Percentiles rank a stretch among this genome's conserved stretches.
Conservation (phyloP, 306 rosid genomes). For the Cicer bijugum region DNA sequence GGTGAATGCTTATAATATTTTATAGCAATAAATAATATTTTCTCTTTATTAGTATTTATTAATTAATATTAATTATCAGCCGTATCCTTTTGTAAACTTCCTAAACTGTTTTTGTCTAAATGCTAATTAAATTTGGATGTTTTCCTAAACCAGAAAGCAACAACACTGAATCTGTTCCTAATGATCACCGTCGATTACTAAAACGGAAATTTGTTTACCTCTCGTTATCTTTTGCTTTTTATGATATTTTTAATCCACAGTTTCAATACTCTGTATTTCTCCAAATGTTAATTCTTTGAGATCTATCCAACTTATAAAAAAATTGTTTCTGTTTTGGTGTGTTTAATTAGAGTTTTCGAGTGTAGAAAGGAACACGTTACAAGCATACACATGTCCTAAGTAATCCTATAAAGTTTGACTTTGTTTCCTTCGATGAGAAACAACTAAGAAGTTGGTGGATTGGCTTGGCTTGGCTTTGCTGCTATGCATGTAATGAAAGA, state of each 20-base stretch:
- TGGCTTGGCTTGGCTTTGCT: not conserved
- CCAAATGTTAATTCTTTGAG: not conserved
- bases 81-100: not conserved
- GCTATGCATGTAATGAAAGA: conserved; percentile 26
- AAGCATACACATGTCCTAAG: not conserved
- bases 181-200: not conserved
- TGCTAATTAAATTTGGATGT: not conserved
- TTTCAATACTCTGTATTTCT: not conserved
- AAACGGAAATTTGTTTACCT: not conserved
- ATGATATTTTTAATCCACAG: not conserved
- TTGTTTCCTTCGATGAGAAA: conserved; percentile 29
- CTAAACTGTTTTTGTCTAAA: not conserved
- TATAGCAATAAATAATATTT: no score
- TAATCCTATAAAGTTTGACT: conserved; percentile 37
- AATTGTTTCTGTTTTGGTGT: not conserved
- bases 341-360: conserved; percentile 4
- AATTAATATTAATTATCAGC: not conserved
- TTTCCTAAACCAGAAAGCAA: conserved; percentile 15
- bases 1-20: not conserved
- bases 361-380: not conserved
- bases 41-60: no score
- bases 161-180: conserved; percentile 12
- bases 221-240: conserved; percentile 3
- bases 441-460: conserved; percentile 6
- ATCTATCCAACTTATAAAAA: not conserved